Conservation (phyloP, 345 rosid species). For the Eutrema yunnanense region DNA sequence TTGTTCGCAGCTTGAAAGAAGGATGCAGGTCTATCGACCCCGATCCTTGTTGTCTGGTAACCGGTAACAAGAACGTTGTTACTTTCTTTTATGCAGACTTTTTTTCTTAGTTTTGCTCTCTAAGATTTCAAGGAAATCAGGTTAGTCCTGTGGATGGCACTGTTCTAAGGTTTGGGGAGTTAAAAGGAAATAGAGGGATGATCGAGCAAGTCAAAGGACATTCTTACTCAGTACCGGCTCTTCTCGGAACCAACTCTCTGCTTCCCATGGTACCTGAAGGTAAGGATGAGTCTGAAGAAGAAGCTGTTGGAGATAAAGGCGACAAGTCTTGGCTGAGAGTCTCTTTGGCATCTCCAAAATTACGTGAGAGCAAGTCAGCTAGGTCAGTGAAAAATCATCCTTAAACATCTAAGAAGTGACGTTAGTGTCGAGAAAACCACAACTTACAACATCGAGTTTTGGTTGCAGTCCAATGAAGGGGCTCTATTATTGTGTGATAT, state of each 20-base stretch:
- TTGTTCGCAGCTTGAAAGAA: conserved; percentile 77
- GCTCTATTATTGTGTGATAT: conserved; percentile 91
- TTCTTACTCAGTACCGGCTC: conserved; percentile 78
- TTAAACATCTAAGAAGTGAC: neutral
- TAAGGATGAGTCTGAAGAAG: conserved; percentile 34
- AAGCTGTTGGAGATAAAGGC: conserved; percentile 33
- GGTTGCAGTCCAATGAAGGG: conserved; percentile 73
- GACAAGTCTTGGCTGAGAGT: conserved; percentile 76
- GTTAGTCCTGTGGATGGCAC: conserved; percentile 96
- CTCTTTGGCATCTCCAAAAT: conserved; percentile 79
- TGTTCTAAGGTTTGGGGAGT: conserved; percentile 74
- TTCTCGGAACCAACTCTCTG: conserved; percentile 72
- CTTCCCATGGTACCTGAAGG: conserved; percentile 58
- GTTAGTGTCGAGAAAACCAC: neutral
- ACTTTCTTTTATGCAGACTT: conserved; percentile 12
- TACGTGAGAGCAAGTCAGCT: conserved; percentile 44
- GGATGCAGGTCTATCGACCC: conserved; percentile 86
- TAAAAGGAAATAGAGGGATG: conserved; percentile 73
- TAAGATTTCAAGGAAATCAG: conserved; percentile 32
- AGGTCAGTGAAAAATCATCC: conserved; percentile 34
- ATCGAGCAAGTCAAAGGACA: conserved; percentile 97
- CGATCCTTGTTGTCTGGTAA: conserved; percentile 91
- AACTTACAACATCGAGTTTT: neutral
- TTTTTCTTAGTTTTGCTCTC: conserved; percentile 4
- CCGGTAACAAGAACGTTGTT: conserved; percentile 53